Conservation (phyloP, 2,329 filamentous ascomycete genomes). For the Fusarium gaditjirri region DNA sequence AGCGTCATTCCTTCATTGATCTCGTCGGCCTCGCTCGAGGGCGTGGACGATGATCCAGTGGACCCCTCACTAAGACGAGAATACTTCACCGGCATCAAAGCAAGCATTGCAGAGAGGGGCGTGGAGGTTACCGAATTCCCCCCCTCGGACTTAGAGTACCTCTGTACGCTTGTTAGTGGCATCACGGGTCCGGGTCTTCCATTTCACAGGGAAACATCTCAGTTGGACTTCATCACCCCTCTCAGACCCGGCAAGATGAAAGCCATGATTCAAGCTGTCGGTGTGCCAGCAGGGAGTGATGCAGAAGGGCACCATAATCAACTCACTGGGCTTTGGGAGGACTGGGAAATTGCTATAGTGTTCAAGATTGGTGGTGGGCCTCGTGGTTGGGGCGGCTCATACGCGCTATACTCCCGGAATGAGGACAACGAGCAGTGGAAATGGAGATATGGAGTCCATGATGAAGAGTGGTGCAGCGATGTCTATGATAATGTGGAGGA, state of each 20-base stretch:
- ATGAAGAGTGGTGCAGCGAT: background rate
- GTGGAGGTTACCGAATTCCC: too few species aligned
- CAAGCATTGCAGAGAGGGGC: too few species aligned
- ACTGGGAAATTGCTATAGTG: background rate
- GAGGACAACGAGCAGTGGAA: rapidly evolving
- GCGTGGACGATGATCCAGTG: too few species aligned
- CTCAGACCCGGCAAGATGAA: rapidly evolving
- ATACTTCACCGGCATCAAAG: too few species aligned
- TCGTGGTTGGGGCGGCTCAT: background rate
- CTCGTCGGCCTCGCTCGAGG: too few species aligned
- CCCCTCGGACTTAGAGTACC: too few species aligned
- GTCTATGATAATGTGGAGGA: background rate
- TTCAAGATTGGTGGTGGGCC: background rate
- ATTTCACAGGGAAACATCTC: too few species aligned
- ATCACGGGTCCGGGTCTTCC: too few species aligned
- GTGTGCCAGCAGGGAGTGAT: rapidly evolving
- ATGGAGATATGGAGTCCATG: background rate
- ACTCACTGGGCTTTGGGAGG: background rate
- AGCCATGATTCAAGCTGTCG: background rate
- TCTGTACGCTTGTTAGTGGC: too few species aligned
- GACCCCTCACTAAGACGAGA: too few species aligned
- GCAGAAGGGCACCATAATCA: rapidly evolving
- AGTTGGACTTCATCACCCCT: too few species aligned
- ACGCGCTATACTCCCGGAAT: background rate
- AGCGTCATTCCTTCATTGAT: too few species aligned